A percentile compares a stretch with the other conserved stretches of the same genome.
These are phyloP conservation scores for Beverwykella pulmonaria DNA, from an alignment of 495 filamentous ascomycete species.

Conservation along the genomic window DNA sequence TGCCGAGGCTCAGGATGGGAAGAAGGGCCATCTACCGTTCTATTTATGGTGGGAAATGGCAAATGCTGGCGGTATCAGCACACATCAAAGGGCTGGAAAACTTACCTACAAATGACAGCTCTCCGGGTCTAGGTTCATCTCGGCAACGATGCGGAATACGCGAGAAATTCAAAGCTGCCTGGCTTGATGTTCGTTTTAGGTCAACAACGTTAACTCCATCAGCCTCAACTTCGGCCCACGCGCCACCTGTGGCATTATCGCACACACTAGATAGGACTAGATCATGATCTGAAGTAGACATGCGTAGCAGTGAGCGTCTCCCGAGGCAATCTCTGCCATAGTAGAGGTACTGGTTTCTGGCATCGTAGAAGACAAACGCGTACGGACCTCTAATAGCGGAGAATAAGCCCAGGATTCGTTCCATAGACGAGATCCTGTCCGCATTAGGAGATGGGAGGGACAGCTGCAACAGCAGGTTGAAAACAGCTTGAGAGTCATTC, in stretches of 20 bases:
- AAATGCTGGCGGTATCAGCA: constrained; percentile 17
- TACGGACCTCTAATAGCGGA: constrained; percentile 78
- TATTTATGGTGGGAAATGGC: constrained; percentile 63
- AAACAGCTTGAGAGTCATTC: constrained; percentile 79
- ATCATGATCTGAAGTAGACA: constrained; percentile 49
- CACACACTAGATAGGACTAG: constrained; percentile 77
- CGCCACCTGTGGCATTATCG: constrained; percentile 52
- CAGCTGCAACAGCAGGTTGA: constrained; percentile 59
- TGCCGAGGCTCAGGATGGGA: neutral
- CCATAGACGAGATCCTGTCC: neutral
- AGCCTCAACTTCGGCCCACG: constrained; percentile 80
- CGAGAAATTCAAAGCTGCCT: neutral
- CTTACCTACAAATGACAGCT: constrained; percentile 23
- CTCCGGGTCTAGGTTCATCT: neutral
- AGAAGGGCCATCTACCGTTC: constrained; percentile 37
- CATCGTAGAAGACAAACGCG: constrained; percentile 88
- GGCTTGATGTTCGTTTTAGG: constrained; percentile 42
- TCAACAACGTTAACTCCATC: constrained; percentile 73
- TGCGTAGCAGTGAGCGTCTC: constrained; percentile 74
- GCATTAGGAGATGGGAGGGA: neutral
- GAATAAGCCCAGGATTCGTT: constrained; percentile 57
- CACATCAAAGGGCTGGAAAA: neutral
- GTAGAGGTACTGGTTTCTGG: constrained; percentile 60
- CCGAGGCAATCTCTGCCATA: constrained; percentile 87
- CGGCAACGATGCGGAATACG: constrained; percentile 22